Evolutionary conservation across 257 asterid genomes (phyloP).

Genomic region (Osmanthus fragrans): DNA sequence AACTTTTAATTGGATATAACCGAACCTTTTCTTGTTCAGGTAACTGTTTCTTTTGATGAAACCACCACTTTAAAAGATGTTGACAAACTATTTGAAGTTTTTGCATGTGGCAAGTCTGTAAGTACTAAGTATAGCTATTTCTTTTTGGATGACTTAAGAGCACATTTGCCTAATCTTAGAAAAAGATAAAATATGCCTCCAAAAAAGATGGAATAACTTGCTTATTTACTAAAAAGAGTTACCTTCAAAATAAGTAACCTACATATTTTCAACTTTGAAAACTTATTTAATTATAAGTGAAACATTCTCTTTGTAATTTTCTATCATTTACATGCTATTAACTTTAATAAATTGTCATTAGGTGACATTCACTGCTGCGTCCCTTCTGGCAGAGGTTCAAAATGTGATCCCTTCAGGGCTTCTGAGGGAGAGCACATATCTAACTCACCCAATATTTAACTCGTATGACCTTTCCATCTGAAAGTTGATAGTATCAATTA

Average conservation of each 20-base stretch:
- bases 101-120: constrained; percentile 83
- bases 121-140: constrained; percentile 46
- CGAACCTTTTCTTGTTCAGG: constrained; percentile 37
- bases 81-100: constrained; percentile 83
- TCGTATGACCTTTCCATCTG: constrained; percentile 51
- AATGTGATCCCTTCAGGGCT: constrained; percentile 78
- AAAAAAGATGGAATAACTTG: too few relatives aligned
- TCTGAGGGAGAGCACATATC: constrained; percentile 74
- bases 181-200: too few relatives aligned
- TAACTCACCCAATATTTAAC: constrained; percentile 87
- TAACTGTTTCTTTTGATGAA: constrained; percentile 90
- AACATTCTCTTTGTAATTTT: too few relatives aligned
- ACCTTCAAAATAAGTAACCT: too few relatives aligned
- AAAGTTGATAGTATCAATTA: background rate
- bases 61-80: constrained; percentile 92
- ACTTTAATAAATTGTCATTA: constrained; percentile 23
- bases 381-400: constrained; percentile 81
- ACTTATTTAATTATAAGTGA: too few relatives aligned
- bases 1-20: constrained; percentile 1
- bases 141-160: background rate
- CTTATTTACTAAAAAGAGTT: too few relatives aligned
- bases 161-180: background rate
- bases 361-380: constrained; percentile 84
- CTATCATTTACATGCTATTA: background rate
- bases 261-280: too few relatives aligned